Conservation (phyloP, 495 filamentous ascomycete species). For the Jackrogersella minutella region DNA sequence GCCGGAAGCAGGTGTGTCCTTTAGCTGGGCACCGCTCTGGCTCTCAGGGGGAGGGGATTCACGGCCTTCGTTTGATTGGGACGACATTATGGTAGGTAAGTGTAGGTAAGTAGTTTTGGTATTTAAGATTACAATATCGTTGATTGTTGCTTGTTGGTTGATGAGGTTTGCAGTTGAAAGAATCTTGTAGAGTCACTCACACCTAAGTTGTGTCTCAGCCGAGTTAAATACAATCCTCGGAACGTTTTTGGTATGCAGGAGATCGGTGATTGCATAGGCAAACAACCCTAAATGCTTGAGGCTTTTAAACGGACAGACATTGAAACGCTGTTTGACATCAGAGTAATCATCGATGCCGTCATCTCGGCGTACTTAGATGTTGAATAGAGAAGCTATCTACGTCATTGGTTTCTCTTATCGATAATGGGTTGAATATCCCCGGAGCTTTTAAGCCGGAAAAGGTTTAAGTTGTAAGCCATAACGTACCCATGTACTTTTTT, state of each 20-base stretch:
- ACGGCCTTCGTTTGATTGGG: slow-evolving; percentile 62
- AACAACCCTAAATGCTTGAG: background rate
- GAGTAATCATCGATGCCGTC: slow-evolving; percentile 39
- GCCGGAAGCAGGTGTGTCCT: slow-evolving; percentile 63
- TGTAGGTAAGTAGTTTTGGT: slow-evolving; percentile 19
- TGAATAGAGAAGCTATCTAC: slow-evolving; percentile 25
- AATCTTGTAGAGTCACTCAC: background rate
- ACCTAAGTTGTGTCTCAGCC: background rate
- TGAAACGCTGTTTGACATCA: slow-evolving; percentile 38
- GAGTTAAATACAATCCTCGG: slow-evolving; percentile 23
- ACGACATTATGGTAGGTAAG: slow-evolving; percentile 60
- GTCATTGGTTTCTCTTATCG: slow-evolving; percentile 32
- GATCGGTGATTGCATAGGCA: slow-evolving; percentile 10
- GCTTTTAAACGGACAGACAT: background rate
- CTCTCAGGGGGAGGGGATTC: slow-evolving; percentile 82
- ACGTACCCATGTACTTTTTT: background rate
- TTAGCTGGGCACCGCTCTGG: slow-evolving; percentile 70
- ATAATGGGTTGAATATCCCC: slow-evolving; percentile 6
- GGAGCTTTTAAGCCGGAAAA: slow-evolving; percentile 25
- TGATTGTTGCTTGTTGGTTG: slow-evolving; percentile 8
- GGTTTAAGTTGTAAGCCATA: background rate
- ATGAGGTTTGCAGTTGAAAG: slow-evolving; percentile 9
- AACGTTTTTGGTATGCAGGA: slow-evolving; percentile 6
- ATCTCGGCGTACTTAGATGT: slow-evolving; percentile 29
- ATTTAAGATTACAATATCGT: background rate